A percentile compares a stretch with the other conserved stretches of the same genome.
Evolutionary conservation across 1,284 basidiomycete species (phyloP).

Genomic region (Coniferiporia weirii): DNA sequence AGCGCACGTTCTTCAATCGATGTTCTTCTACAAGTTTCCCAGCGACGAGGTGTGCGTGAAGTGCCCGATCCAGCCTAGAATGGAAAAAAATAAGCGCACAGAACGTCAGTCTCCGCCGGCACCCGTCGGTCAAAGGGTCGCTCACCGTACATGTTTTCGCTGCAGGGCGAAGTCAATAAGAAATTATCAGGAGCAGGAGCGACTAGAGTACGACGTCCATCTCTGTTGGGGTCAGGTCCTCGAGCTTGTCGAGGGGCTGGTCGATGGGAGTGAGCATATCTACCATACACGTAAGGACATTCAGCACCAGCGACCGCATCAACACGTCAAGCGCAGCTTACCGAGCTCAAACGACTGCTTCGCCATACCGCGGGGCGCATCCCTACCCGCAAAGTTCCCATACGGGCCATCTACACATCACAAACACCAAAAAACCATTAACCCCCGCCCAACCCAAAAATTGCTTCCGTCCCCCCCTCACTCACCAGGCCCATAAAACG

Average conservation of each 20-base stretch:
- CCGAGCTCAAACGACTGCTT: slow-evolving; percentile 92
- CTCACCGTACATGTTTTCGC: slow-evolving; percentile 84
- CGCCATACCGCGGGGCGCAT: slow-evolving; percentile 93
- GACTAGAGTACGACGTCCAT: slow-evolving; percentile 55
- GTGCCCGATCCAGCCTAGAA: slow-evolving; percentile 83
- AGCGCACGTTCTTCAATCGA: slow-evolving; percentile 1
- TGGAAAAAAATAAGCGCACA: neutral
- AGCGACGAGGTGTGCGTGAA: slow-evolving; percentile 79
- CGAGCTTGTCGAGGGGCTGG: slow-evolving; percentile 78
- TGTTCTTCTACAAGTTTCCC: slow-evolving; percentile 79
- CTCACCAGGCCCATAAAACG: too few species aligned
- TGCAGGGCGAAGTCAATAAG: slow-evolving; percentile 28
- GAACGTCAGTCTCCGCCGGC: too few species aligned
- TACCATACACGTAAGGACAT: slow-evolving; percentile 32
- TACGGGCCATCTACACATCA: slow-evolving; percentile 77
- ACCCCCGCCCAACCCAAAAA: slow-evolving; percentile 38
- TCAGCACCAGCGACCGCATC: too few species aligned
- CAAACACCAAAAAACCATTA: neutral
- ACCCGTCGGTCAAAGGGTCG: neutral
- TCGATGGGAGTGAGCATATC: slow-evolving; percentile 89
- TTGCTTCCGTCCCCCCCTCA: slow-evolving; percentile 83
- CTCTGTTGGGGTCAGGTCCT: slow-evolving; percentile 74
- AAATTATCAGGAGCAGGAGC: neutral
- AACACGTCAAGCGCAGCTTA: slow-evolving; percentile 30
- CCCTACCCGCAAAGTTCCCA: slow-evolving; percentile 92